Evolutionary conservation across 148 eudicot species (phyloP).

Genomic region (Arbutus unedo): DNA sequence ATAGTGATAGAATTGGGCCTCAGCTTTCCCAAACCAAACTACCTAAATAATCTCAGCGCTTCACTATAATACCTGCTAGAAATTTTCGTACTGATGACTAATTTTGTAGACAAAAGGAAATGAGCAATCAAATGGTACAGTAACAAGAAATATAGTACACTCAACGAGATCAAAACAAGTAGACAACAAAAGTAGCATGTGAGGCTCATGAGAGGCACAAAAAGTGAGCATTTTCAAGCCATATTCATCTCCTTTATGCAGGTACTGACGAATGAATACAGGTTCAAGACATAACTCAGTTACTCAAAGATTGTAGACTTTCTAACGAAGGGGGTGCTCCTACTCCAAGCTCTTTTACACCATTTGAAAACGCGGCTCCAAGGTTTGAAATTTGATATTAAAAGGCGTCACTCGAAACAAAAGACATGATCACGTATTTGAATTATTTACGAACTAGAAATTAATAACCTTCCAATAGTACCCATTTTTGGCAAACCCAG

Average conservation of each 20-base stretch:
- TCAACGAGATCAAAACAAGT: too few relatives aligned
- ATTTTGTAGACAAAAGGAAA: background rate
- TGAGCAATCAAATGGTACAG: too few relatives aligned
- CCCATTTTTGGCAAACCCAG: constrained; percentile 56
- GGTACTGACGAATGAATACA: background rate
- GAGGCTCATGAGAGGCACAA: background rate
- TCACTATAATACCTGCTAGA: constrained; percentile 24
- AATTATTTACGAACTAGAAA: background rate
- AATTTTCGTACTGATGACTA: background rate
- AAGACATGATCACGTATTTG: background rate
- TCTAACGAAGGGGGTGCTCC: too few relatives aligned
- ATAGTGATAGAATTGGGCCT: constrained; percentile 60
- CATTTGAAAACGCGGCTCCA: too few relatives aligned
- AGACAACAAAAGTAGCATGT: too few relatives aligned
- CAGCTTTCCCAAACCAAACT: constrained; percentile 33
- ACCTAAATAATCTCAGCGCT: constrained; percentile 43
- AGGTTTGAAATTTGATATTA: background rate
- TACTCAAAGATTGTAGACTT: background rate
- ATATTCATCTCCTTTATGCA: background rate
- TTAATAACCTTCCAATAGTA: background rate
- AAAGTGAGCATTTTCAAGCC: background rate
- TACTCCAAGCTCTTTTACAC: too few relatives aligned
- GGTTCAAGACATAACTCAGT: background rate
- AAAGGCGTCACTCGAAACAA: background rate
- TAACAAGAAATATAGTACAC: too few relatives aligned